Conservation (phyloP, 1,139 yeast species). For the Blastobotrys elegans region DNA sequence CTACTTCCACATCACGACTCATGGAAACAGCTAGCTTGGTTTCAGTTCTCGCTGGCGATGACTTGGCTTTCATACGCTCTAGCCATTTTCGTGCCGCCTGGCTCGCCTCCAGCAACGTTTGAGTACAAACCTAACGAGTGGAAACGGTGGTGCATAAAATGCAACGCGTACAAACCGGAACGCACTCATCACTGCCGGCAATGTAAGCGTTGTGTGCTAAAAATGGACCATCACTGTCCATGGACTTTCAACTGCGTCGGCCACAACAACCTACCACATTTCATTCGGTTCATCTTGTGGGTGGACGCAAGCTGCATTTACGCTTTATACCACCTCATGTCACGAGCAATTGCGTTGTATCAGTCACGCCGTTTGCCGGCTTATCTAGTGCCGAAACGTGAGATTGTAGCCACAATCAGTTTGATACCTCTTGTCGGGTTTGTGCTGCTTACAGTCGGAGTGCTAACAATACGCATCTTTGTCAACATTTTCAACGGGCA, state of each 20-base stretch:
- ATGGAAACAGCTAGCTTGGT: conserved; percentile 41
- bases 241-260: conserved; percentile 90
- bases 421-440: conserved; percentile 54
- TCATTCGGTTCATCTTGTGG: conserved; percentile 71
- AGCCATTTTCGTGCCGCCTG: conserved; percentile 58
- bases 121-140: conserved; percentile 41
- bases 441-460: conserved; percentile 51
- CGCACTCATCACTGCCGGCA: conserved; percentile 73
- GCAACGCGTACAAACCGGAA: conserved; percentile 64
- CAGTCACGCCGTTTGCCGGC: conserved; percentile 52
- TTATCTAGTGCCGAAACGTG: conserved; percentile 50
- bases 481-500: conserved; percentile 59
- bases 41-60: conserved; percentile 47
- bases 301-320: conserved; percentile 53
- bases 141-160: conserved; percentile 62
- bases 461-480: conserved; percentile 59
- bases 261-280: conserved; percentile 72
- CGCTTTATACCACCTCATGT: conserved; percentile 42
- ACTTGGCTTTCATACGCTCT: conserved; percentile 66
- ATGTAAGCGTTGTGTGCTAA: conserved; percentile 52
- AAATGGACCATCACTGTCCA: conserved; percentile 87
- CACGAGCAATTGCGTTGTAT: conserved; percentile 46
- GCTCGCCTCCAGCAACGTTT: conserved; percentile 47
- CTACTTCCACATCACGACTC: conserved; percentile 43
- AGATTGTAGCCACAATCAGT: conserved; percentile 52